These are phyloP conservation scores for Zygosaccharomyces lentus DNA, from an alignment of 805 yeast species.

Conservation along the genomic window DNA sequence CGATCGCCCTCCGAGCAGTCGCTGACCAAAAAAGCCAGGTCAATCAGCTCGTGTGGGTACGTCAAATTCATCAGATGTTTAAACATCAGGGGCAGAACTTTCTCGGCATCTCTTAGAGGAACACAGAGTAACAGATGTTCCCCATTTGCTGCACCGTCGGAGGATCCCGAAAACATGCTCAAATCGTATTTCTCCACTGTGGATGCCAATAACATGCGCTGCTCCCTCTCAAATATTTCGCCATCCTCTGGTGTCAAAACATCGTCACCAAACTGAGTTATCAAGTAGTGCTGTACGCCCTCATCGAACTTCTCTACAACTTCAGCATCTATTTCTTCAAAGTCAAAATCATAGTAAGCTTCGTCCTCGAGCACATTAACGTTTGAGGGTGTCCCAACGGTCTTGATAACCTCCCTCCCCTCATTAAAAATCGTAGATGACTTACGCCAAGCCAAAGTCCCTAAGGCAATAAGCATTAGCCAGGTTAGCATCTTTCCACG, in stretches of 20 bases:
- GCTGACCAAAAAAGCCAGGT: conserved; percentile 73
- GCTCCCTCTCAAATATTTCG: conserved; percentile 29
- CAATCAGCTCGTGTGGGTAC: conserved; percentile 75
- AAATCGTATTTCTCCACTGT: conserved; percentile 61
- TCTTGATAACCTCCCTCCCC: conserved; percentile 3
- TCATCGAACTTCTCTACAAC: conserved; percentile 36
- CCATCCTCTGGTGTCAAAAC: conserved; percentile 30
- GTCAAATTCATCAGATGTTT: conserved; percentile 82
- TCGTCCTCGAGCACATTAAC: conserved; percentile 24
- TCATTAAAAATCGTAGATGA: neutral
- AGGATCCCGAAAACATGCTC: conserved; percentile 49
- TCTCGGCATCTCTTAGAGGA: conserved; percentile 76
- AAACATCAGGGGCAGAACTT: conserved; percentile 76
- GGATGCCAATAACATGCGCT: conserved; percentile 40
- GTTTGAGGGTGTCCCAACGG: conserved; percentile 6
- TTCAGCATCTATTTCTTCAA: conserved; percentile 34
- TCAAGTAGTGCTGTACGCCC: conserved; percentile 38
- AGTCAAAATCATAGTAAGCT: conserved; percentile 35
- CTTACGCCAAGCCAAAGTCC: neutral
- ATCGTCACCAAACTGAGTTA: conserved; percentile 35
- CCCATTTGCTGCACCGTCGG: conserved; percentile 45
- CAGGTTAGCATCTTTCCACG: neutral
- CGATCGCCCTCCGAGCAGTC: conserved; percentile 68
- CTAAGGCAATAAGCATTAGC: neutral
- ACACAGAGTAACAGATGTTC: conserved; percentile 67